Base-by-base conservation (phyloP, 106 monocot genomes). In the Acorus calamus region DNA sequence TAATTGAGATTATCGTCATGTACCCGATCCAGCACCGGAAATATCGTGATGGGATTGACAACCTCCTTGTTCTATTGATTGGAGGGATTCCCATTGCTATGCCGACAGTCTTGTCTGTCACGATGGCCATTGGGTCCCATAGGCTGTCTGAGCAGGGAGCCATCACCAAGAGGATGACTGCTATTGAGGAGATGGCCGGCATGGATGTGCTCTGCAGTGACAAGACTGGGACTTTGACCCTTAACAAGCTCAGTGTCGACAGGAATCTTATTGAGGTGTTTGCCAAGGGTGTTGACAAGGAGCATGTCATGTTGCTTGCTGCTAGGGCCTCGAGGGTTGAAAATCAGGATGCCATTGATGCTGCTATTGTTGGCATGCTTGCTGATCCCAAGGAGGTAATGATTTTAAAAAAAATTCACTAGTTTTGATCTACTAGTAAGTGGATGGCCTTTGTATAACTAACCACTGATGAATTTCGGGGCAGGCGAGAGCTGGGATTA, bases 31-130 rank as follows among this genome's bases (percentile, higher is more conserved):
- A 81, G 62, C 78, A 76, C 57, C 53, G 81, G 14, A 71, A 65
- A 50, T 86, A 86, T 76, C 62, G 85, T 2, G 75, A 72, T 13
- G 85, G 85, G 6, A 86, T 86, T 13, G 78, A 86, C 69, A 81
- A 86, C 59, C 86, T 92, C 4, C 70, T 92, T 54, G 91, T 92
- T 5, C 81, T 92, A 42, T 68, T 92, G 69, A 92, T 92, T 13
- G 91, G 86, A 4, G 91, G 91, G 0, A 86, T 86, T 3, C 91
- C 91, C 2, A 92, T 92, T 48, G 86, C 91, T n/a, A 92, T 92
- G 86, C 91, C 91, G 1, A 92, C 86, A 11, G 90, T 91, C 14
- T 56, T 91, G 13, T 91, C 90, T 0, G 86, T 91, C 5, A 91
- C 90, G 5, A 91, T 92, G 91, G 91, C 91, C 5, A 86, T 86